A percentile compares a stretch with the other conserved stretches of the same genome.
Evolutionary conservation across 805 yeast species (phyloP).

Genomic region (Grigorovia humatica): DNA sequence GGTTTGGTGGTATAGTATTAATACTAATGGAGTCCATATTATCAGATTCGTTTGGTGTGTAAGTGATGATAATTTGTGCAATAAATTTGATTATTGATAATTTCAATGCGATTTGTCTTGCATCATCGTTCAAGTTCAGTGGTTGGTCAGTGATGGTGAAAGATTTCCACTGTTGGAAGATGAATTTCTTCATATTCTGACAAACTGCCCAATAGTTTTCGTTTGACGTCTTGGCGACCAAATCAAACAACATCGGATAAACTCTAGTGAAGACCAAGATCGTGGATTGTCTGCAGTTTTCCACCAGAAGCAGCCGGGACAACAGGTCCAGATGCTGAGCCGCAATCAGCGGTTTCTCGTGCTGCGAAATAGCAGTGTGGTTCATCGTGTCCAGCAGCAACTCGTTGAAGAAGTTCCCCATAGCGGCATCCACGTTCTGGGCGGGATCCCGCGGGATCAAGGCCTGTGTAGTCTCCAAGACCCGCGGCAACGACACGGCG

Average conservation of each 20-base stretch:
- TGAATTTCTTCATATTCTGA: slow-evolving; percentile 42
- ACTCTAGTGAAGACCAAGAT: slow-evolving; percentile 33
- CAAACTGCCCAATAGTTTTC: slow-evolving; percentile 44
- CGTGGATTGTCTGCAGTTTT: slow-evolving; percentile 30
- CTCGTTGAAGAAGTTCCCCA: slow-evolving; percentile 17
- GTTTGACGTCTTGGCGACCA: slow-evolving; percentile 35
- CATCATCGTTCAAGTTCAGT: slow-evolving; percentile 13
- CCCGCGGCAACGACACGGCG: slow-evolving; percentile 23
- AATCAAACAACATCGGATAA: slow-evolving; percentile 38
- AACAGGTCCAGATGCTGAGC: slow-evolving; percentile 20
- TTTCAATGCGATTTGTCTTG: slow-evolving; percentile 47
- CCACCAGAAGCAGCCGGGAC: slow-evolving; percentile 7
- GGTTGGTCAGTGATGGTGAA: slow-evolving; percentile 35
- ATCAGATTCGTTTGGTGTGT: slow-evolving; percentile 23
- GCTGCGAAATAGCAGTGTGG: slow-evolving; percentile 13
- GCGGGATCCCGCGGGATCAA: slow-evolving; percentile 8
- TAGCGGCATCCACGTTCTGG: slow-evolving; percentile 4
- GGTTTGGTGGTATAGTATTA: slow-evolving; percentile 43
- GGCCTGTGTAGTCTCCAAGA: slow-evolving; percentile 24
- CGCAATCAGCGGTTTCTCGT: slow-evolving; percentile 26
- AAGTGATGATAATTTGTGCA: slow-evolving; percentile 46
- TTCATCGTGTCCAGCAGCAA: slow-evolving; percentile 19
- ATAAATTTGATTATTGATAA: slow-evolving; percentile 68
- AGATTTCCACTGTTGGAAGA: slow-evolving; percentile 53
- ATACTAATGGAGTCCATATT: slow-evolving; percentile 26